Evolutionary conservation across 2,329 filamentous ascomycete genomes (phyloP), one percentile per base, ranked within the genome.

Genomic region (Parastagonospora avenae): DNA sequence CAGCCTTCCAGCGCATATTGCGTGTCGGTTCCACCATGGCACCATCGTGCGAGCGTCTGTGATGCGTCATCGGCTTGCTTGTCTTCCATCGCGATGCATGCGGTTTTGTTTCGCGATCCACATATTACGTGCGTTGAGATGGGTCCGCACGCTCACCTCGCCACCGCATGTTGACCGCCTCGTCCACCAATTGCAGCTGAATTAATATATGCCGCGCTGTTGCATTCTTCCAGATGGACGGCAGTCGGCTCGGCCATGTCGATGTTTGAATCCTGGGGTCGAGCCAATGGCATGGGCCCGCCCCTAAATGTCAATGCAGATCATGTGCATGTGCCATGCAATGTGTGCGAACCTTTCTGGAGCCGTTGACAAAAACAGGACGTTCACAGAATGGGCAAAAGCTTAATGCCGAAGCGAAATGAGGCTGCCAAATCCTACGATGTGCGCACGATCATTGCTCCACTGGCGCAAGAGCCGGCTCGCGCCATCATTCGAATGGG

Each of bases 231-330:
- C 27, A 14, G 15, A 27, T 4, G 8, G n/a, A 19, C 37, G 27
- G 24, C 14, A 35, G n/a, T 15, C 8, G 33, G 39, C 30, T 48
- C 48, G 44, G 47, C 48, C 44, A 52, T 24, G 19, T 24, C 19
- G 19, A 24, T 24, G 5, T 48, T 35, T 46, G 43, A 38, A 47
- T 36, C 28, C 44, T 29, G 46, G 39, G 46, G 38, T 44, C 35
- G 44, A 44, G 41, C 40, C 40, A 55, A 50, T 55, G 16, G 45
- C 33, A 43, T 29, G 31, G 14, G 47, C 24, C 30, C 10, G 30
- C 41, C 53, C 50, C 50, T 52, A 38, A 47, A 29, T 27, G 35
- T 41, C 37, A 42, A 42, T 50, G 57, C 30, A 33, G 50, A 60
- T 59, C 50, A 28, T 47, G 38, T 50, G 24, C 39, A 45, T 55